Evolutionary conservation across 2,329 filamentous ascomycete species (phyloP), one percentile per base, ranked within the genome.

Genomic region (Stemphylium vesicarium): DNA sequence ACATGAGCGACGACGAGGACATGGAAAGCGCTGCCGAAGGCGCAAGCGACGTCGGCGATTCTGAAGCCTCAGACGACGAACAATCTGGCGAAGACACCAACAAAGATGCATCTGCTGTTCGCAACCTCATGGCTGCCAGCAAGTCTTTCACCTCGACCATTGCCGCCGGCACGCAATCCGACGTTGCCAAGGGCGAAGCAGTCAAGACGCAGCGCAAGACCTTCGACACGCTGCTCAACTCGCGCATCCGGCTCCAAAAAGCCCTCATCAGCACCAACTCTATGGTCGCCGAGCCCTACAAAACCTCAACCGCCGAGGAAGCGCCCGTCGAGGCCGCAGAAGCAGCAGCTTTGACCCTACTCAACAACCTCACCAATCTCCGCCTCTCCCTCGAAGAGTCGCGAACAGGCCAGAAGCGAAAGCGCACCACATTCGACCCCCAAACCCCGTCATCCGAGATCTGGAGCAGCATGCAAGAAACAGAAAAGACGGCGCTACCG

Each of bases 201-300:
- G 91, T 99, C 33, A 94, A 92, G 66, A 82, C 87, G 53, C 95
- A 99, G 77, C 87, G 92, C 46, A 88, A 88, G 58, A 86, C 88
- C 0, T 99, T 96, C 69, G 94, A 98, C 65, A 86, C 90, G 0
- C 84, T 98, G 0, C 83, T 99, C 29, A 96, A 96, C 77, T 85
- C 92, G 12, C 88, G 95, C 16, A 97, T 99, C 70, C 90, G 94
- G 57, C 79, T 99, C 15, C 96, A 99, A 75, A 98, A 97, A 75
- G 92, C 91, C 1, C 78, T 99, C 12, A 84, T 95, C 13, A 88
- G 90, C 0, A 85, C 88, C 22, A 97, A 97, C 74, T 89, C 92
- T 1, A 64, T 75, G 59, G 57, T 63, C 4, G 61, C 68, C 3
- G 63, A 68, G 6, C 31, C 49, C 0, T 43, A 71, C 55, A 64